A percentile compares a stretch with the other conserved stretches of the same genome.
These are phyloP conservation scores for Suhomyces sp. DNA, from an alignment of 805 yeast genomes.

Conservation along the genomic window DNA sequence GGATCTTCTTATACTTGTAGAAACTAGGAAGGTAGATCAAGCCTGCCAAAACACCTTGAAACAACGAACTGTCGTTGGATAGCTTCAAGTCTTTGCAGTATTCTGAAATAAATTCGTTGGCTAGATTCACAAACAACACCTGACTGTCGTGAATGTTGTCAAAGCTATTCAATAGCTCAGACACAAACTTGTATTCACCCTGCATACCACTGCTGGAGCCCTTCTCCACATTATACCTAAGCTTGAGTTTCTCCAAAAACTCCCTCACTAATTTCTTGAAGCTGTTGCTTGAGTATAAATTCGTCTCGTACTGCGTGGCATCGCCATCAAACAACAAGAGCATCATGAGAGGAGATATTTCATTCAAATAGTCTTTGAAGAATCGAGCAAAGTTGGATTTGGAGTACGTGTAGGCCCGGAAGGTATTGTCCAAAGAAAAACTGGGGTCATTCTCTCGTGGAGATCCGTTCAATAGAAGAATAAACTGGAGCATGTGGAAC, in stretches of 20 bases:
- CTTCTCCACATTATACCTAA: constrained; percentile 18
- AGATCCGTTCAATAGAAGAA: constrained; percentile 25
- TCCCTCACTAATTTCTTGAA: constrained; percentile 18
- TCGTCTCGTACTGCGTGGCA: constrained; percentile 4
- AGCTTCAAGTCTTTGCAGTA: constrained; percentile 36
- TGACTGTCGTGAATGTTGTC: constrained; percentile 26
- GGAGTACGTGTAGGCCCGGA: constrained; percentile 37
- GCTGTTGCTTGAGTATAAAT: constrained; percentile 13
- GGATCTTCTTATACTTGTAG: constrained; percentile 39
- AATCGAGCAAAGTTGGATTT: constrained; percentile 34
- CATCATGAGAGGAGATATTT: constrained; percentile 35
- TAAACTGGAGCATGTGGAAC: constrained; percentile 39
- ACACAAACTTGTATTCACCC: constrained; percentile 27
- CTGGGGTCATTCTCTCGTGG: neutral
- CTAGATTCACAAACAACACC: constrained; percentile 31
- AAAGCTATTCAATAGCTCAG: constrained; percentile 30
- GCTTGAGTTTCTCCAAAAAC: constrained; percentile 23
- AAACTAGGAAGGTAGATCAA: constrained; percentile 41
- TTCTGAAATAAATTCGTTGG: constrained; percentile 39
- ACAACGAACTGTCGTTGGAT: constrained; percentile 40
- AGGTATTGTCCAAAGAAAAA: constrained; percentile 22
- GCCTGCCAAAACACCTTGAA: constrained; percentile 41
- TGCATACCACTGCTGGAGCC: constrained; percentile 13
- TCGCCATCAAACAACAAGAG: constrained; percentile 18
- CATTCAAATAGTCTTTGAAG: constrained; percentile 29